Evolutionary conservation across 2,329 filamentous ascomycete species (phyloP).

Genomic region (Canariomyces notabilis): DNA sequence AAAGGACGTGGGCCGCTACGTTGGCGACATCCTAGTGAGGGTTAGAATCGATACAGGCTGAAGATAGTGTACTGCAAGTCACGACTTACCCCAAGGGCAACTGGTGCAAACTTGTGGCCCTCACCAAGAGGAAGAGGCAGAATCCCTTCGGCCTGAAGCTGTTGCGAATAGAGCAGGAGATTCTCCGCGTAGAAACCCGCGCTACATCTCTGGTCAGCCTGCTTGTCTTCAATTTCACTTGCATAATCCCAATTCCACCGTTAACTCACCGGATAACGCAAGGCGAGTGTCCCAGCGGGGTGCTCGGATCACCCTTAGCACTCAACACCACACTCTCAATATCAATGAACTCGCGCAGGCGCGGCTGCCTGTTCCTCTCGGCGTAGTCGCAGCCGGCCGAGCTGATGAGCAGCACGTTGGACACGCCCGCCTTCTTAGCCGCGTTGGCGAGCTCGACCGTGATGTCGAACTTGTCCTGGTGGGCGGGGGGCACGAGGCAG

Average conservation of each 20-base stretch:
- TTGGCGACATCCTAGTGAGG: conserved; percentile 39
- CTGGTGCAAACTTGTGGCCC: conserved; percentile 45
- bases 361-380: conserved; percentile 42
- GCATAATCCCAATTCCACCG: neutral
- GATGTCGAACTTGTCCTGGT: conserved; percentile 42
- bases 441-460: conserved; percentile 41
- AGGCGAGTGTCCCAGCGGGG: conserved; percentile 37
- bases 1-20: conserved; percentile 43
- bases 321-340: conserved; percentile 40
- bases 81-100: conserved; percentile 40
- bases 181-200: conserved; percentile 50
- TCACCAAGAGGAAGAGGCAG: conserved; percentile 44
- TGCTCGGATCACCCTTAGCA: conserved; percentile 39
- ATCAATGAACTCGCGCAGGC: conserved; percentile 47
- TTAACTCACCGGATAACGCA: conserved; percentile 40
- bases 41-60: neutral
- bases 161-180: conserved; percentile 42
- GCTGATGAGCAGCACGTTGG: conserved; percentile 44
- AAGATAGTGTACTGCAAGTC: too few species aligned
- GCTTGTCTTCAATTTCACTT: neutral
- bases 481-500: conserved; percentile 45
- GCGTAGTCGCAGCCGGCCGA: conserved; percentile 47
- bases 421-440: conserved; percentile 39
- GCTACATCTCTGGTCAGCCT: conserved; percentile 23
- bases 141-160: conserved; percentile 40